Conservation (phyloP, 2,329 filamentous ascomycete species). For the Ascochyta rabiei region DNA sequence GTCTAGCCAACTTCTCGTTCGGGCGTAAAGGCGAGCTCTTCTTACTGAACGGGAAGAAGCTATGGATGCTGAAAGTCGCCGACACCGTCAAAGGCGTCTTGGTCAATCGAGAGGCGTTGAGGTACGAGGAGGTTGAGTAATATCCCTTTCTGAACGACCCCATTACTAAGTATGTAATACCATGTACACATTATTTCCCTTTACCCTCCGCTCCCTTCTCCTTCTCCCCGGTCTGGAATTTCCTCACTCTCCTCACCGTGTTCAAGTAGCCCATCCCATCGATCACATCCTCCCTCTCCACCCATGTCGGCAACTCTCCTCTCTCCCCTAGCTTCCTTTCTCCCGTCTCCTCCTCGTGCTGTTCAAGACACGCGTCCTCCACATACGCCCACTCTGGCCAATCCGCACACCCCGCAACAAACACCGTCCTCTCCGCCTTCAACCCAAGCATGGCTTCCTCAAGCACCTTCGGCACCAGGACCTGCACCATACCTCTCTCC, state of each 20-base stretch:
- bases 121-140: conserved; percentile 12
- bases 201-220: not conserved
- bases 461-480: conserved; percentile 66
- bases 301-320: conserved; percentile 27
- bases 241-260: conserved; percentile 37
- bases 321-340: conserved; percentile 12
- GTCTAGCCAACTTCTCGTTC: conserved; percentile 57
- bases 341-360: conserved; percentile 10
- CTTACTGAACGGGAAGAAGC: conserved; percentile 51
- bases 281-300: conserved; percentile 23
- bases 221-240: conserved; percentile 28
- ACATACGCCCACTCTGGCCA: conserved; percentile 44
- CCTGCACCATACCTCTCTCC: conserved; percentile 60
- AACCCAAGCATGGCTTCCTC: conserved; percentile 29
- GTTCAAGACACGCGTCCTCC: conserved; percentile 35
- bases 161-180: not conserved
- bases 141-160: not conserved
- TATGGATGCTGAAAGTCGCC: conserved; percentile 22
- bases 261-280: conserved; percentile 41
- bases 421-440: conserved; percentile 35
- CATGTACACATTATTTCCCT: not conserved
- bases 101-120: conserved; percentile 7
- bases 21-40: conserved; percentile 54
- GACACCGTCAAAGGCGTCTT: conserved; percentile 18
- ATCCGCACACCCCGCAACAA: conserved; percentile 42